Conservation (phyloP, 2,329 filamentous ascomycete genomes). For the Cordyceps sp. region DNA sequence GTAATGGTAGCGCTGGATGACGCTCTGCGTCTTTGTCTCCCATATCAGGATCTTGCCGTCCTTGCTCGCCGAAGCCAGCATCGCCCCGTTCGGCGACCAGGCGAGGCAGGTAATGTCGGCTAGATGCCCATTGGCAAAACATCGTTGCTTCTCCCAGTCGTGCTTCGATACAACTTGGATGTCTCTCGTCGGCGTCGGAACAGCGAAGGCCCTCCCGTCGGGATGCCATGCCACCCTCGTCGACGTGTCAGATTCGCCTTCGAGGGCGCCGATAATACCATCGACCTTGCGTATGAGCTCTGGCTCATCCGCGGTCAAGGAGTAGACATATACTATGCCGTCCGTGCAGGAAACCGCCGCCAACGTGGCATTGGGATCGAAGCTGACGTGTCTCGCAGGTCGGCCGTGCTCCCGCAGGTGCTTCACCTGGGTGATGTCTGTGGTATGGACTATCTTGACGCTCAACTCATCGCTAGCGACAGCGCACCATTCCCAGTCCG, state of each 20-base stretch:
- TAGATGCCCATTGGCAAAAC: constrained; percentile 64
- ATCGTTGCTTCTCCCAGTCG: constrained; percentile 76
- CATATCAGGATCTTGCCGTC: constrained; percentile 63
- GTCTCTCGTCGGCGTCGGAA: constrained; percentile 65
- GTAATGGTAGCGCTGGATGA: constrained; percentile 65
- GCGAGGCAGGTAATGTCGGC: constrained; percentile 73
- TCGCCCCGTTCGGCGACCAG: constrained; percentile 89
- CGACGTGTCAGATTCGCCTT: constrained; percentile 56
- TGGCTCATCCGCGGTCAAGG: constrained; percentile 59
- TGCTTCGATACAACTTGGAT: constrained; percentile 75
- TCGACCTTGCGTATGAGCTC: constrained; percentile 72
- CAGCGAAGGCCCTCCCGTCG: constrained; percentile 79
- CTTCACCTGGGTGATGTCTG: constrained; percentile 60
- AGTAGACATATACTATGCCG: constrained; percentile 82
- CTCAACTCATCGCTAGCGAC: constrained; percentile 93
- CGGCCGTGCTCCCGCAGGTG: constrained; percentile 71
- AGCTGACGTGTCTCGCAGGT: constrained; percentile 81
- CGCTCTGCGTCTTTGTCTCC: constrained; percentile 76
- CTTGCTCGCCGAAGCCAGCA: constrained; percentile 56
- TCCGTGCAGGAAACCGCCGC: constrained; percentile 76
- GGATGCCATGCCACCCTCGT: constrained; percentile 79
- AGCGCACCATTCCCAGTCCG: constrained; percentile 73
- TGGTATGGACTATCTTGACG: constrained; percentile 73
- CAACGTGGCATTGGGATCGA: constrained; percentile 63
- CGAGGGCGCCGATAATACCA: constrained; percentile 64